Conservation (phyloP, 345 rosid species). For the Angophora floribunda region DNA sequence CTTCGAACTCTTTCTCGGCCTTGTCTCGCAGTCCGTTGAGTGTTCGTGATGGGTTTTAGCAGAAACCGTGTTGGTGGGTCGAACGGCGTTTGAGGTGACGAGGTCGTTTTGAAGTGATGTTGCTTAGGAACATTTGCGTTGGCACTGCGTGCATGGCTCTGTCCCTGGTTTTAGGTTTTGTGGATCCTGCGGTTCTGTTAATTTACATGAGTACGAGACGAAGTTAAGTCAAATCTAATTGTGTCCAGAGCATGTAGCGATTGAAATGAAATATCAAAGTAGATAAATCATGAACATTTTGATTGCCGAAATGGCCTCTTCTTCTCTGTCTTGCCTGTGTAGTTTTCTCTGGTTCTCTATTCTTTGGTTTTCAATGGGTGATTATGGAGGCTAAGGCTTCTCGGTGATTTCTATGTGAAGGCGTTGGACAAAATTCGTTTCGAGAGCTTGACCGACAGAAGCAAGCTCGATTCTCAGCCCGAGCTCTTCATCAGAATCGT, state of each 20-base stretch:
- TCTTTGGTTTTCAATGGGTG: background rate
- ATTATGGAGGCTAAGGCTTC: background rate
- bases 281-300: background rate
- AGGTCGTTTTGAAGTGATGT: background rate
- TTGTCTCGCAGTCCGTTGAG: background rate
- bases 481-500: slow-evolving; percentile 45
- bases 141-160: background rate
- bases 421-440: slow-evolving; percentile 51
- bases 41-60: background rate
- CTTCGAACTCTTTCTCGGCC: background rate
- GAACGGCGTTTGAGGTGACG: background rate
- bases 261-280: background rate
- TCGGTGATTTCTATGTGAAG: slow-evolving; percentile 4
- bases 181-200: background rate
- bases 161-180: background rate
- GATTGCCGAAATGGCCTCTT: background rate
- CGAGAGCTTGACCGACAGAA: slow-evolving; percentile 40
- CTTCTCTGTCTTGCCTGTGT: background rate
- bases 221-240: too few relatives aligned
- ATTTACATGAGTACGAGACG: background rate
- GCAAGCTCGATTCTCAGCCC: slow-evolving; percentile 45
- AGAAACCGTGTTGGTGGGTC: background rate
- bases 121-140: background rate
- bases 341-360: background rate
- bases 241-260: too few relatives aligned